Evolutionary conservation across 805 yeast genomes (phyloP).

Genomic region (Candida gorgasii): DNA sequence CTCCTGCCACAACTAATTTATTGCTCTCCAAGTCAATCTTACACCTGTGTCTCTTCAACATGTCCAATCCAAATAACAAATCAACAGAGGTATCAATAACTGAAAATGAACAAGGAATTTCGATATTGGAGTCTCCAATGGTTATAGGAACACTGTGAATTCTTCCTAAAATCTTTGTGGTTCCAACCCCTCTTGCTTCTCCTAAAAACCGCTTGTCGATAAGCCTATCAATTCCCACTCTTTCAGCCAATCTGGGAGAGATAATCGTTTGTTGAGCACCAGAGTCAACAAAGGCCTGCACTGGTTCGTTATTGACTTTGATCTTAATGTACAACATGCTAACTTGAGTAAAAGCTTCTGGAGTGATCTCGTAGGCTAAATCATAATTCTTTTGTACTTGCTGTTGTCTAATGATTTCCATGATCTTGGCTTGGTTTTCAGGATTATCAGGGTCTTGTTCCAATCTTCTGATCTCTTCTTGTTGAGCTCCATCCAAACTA

Average conservation of each 20-base stretch:
- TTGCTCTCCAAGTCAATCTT: slow-evolving; percentile 70
- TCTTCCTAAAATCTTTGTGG: slow-evolving; percentile 72
- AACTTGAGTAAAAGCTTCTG: slow-evolving; percentile 84
- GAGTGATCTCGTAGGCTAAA: slow-evolving; percentile 81
- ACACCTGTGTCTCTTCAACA: slow-evolving; percentile 88
- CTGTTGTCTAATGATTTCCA: slow-evolving; percentile 67
- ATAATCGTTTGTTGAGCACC: slow-evolving; percentile 93
- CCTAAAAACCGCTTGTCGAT: slow-evolving; percentile 82
- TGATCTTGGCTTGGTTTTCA: slow-evolving; percentile 61
- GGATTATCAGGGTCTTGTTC: slow-evolving; percentile 71
- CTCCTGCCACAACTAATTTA: slow-evolving; percentile 57
- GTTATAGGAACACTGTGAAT: slow-evolving; percentile 87
- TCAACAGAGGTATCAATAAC: slow-evolving; percentile 69
- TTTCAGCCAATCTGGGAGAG: slow-evolving; percentile 73
- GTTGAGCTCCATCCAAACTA: slow-evolving; percentile 15
- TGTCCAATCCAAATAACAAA: slow-evolving; percentile 81
- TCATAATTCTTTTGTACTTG: slow-evolving; percentile 79
- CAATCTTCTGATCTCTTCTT: slow-evolving; percentile 56
- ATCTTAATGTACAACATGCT: slow-evolving; percentile 81
- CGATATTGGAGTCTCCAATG: slow-evolving; percentile 54
- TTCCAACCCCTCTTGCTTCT: slow-evolving; percentile 89
- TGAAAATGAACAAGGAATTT: slow-evolving; percentile 41
- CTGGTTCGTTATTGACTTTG: slow-evolving; percentile 74
- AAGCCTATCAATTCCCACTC: slow-evolving; percentile 65
- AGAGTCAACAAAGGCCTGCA: slow-evolving; percentile 93